Evolutionary conservation across 2,329 filamentous ascomycete genomes (phyloP), one percentile per base, ranked within the genome.

Genomic region (Fusarium nanum): DNA sequence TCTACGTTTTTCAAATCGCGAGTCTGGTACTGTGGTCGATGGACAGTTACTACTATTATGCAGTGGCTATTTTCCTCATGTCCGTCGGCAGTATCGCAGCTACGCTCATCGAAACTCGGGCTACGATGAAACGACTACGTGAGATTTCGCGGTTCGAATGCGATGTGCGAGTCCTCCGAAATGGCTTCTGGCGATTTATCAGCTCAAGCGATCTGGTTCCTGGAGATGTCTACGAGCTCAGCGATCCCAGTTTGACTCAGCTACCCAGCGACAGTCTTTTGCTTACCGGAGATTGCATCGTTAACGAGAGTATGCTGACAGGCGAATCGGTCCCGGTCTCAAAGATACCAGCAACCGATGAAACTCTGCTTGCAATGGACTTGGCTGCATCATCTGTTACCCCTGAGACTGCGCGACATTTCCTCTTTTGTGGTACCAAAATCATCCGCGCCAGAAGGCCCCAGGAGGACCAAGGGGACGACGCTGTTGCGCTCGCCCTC

Each of bases 301-400:
- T 99, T 71, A 99, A 99, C 76, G 96, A 99, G 81, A 98, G 96
- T 81, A 99, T 99, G 96, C 88, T 99, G 37, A 99, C 96, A 41
- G 92, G 95, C 61, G 96, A 99, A 83, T 98, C 96, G 42, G 94
- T 99, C 7, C 97, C 96, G 4, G 95, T 99, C 2, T 97, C 94
- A 4, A 99, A 99, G 80, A 85, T 90, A 3, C 94, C 96, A 2
- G 90, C 93, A 6, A 93, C 88, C 3, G 91, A 97, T 76, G 90
- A 95, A 66, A 90, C 92, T 2, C 84, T 99, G n/a, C 85, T 86
- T 25, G 82, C 87, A 49, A 87, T 99, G 73, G 89, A 97, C 72
- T 84, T 98, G 16, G 89, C 88, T 56, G 92, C 94, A 7, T 91
- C 94, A 1, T 92, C 94, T 0, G 90, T 98, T 34, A 91, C 93